Percentiles rank a stretch among this genome's conserved stretches.
These are phyloP conservation scores for Xerocomus brunneocitrinus DNA, from an alignment of 768 basidiomycete species.

Conservation along the genomic window DNA sequence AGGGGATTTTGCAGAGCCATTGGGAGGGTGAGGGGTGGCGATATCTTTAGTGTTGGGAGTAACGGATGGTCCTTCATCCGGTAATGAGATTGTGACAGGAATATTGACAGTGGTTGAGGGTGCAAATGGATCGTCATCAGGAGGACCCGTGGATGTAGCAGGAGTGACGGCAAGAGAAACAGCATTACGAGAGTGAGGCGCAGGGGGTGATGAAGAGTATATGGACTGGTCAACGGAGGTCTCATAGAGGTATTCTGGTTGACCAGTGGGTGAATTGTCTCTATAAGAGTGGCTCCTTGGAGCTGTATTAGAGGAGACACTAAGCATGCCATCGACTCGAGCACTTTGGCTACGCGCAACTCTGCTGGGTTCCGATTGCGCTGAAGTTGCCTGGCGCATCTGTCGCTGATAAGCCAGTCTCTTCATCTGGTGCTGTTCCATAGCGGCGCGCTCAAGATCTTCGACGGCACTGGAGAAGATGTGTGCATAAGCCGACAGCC, in stretches of 20 bases:
- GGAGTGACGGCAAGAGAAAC: constrained; percentile 41
- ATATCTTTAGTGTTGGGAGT: constrained; percentile 18
- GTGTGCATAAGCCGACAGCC: constrained; percentile 54
- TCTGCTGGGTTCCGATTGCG: constrained; percentile 25
- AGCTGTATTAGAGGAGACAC: constrained; percentile 30
- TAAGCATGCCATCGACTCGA: constrained; percentile 44
- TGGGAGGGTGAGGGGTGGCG: constrained; percentile 18
- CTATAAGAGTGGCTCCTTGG: constrained; percentile 44
- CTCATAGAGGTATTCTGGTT: constrained; percentile 73
- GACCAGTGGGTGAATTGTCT: constrained; percentile 40
- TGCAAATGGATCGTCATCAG: constrained; percentile 75
- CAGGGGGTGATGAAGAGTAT: constrained; percentile 35
- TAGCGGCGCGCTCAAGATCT: constrained; percentile 74
- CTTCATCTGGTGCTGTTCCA: constrained; percentile 84
- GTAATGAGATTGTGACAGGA: constrained; percentile 27
- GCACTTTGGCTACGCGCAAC: constrained; percentile 52
- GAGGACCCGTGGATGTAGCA: constrained; percentile 35
- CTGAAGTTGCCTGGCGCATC: constrained; percentile 55
- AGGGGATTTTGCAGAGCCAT: constrained; percentile 31
- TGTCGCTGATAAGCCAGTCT: constrained; percentile 75
- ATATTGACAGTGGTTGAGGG: constrained; percentile 29
- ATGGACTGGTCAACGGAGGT: constrained; percentile 59
- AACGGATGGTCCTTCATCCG: constrained; percentile 21
- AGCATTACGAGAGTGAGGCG: constrained; percentile 37
- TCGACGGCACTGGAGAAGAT: constrained; percentile 67